Base-by-base conservation (phyloP, 2,329 filamentous ascomycete species). In the Rhexocercosporidium sp. region DNA sequence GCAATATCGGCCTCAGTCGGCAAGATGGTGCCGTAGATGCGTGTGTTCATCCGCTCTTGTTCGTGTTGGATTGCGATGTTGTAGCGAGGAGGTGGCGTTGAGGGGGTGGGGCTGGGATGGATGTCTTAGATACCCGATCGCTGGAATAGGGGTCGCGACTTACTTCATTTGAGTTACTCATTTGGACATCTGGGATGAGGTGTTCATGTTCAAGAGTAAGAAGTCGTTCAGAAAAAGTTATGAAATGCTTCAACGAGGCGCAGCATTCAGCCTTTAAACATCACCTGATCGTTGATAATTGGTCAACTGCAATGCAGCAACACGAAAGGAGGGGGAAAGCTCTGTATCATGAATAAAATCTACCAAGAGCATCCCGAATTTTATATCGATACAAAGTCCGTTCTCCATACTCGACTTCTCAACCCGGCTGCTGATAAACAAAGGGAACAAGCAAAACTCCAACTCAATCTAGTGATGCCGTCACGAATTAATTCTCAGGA, bases 301-400 rank as follows among this genome's bases (percentile, higher is more conserved):
- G 20, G n/a, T 49, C 46, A 47, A 20, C 4, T 18, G 16, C 41
- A 44, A 44, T 5, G 41, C n/a, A n/a, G n/a, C n/a, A n/a, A 44
- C 14, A 18, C n/a, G 16, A 44, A 44, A 3, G 9, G 25, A 12
- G 31, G 18, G 3, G 5, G 51, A 59, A 46, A 31, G 59, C 29
- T 51, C 59, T 62, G 59, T 39, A 62, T 62, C 49, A 49, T 20
- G 16, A 51, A 41, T 51, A 62, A 41, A 12, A 60, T 37, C 59
- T 62, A 62, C 59, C 3, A 62, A 49, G 59, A 61, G 41, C 39
- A 49, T 29, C 27, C 41, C 41, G 27, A 27, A 22, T 22, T 44
- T 34, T 9, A 62, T 37, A 62, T 8, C 3, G 25, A 62, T 62
- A 62, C 27, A 62, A 49, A 37, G 12, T 49, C 59, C 29, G 51